phyloP scores from a whole-genome alignment of 768 basidiomycete genomes.

The Cubamyces sp. region DNA sequence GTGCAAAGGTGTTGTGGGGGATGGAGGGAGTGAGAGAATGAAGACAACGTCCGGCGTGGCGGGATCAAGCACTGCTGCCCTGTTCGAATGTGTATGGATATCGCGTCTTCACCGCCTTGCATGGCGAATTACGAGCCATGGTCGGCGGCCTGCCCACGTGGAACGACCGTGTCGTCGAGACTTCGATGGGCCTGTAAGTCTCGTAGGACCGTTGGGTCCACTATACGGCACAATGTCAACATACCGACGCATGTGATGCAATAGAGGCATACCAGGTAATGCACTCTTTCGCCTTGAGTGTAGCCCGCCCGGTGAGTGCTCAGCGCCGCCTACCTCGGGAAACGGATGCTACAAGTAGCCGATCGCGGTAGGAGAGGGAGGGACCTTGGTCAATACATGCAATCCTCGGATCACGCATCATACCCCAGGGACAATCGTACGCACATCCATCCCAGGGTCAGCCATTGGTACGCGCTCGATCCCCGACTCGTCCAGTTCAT shows the following conservation, averaged over 20 bases:
- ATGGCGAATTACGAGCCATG: constrained; percentile 1
- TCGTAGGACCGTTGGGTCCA: constrained; percentile 86
- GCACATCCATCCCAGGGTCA: constrained; percentile 85
- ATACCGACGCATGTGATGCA: constrained; percentile 4
- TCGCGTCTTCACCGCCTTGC: constrained; percentile 12
- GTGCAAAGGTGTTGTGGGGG: constrained; percentile 4
- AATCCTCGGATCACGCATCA: constrained; percentile 28
- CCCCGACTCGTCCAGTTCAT: constrained; percentile 77
- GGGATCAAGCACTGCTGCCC: constrained; percentile 26
- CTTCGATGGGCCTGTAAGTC: constrained; percentile 89
- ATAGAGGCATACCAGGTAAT: constrained; percentile 22
- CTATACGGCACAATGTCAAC: constrained; percentile 41
- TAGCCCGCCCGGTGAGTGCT: constrained; percentile 62
- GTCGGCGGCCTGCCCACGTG: constrained; percentile 19
- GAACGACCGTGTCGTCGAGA: constrained; percentile 53
- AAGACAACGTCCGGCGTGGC: constrained; percentile 23
- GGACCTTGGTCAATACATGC: constrained; percentile 24
- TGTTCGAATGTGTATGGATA: constrained; percentile 18
- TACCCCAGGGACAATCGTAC: constrained; percentile 40
- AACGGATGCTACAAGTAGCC: constrained; percentile 55
- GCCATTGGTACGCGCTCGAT: constrained; percentile 91
- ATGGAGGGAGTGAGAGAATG: neutral
- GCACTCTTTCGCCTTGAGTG: constrained; percentile 96
- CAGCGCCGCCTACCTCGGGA: constrained; percentile 69
- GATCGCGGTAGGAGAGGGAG: constrained; percentile 20